A percentile compares a stretch with the other conserved stretches of the same genome.
phyloP scores from a whole-genome alignment of 208 protist species.

The Herpetomonas samuelpessoai region DNA sequence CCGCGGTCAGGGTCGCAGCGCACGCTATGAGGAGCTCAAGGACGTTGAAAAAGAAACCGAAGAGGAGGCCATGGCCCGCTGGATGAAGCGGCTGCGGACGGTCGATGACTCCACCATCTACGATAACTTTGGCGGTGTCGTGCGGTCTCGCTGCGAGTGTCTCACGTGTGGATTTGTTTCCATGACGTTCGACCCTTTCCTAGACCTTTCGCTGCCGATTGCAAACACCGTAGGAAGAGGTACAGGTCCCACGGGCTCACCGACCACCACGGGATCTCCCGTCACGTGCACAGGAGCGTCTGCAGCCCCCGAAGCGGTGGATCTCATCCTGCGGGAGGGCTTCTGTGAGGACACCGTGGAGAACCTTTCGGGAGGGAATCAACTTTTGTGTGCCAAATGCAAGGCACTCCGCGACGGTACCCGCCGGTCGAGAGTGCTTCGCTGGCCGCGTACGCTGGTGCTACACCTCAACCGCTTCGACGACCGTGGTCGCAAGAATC shows the following conservation, averaged over 20 bases:
- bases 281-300: not conserved
- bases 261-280: not conserved
- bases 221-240: no score
- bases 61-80: conserved; percentile 39
- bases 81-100: conserved; percentile 38
- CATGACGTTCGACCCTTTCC: conserved; percentile 69
- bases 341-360: conserved; percentile 55
- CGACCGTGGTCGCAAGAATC: conserved; percentile 55
- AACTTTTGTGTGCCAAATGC: conserved; percentile 63
- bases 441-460: conserved; percentile 70
- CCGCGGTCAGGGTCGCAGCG: conserved; percentile 23
- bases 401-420: conserved; percentile 47
- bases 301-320: conserved; percentile 14
- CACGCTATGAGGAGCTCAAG: conserved; percentile 47
- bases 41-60: conserved; percentile 59
- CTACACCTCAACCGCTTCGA: conserved; percentile 86
- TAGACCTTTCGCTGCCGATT: conserved; percentile 78
- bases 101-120: conserved; percentile 76
- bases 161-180: conserved; percentile 43
- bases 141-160: conserved; percentile 51
- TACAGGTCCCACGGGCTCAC: not conserved
- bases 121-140: conserved; percentile 75
- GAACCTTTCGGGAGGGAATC: conserved; percentile 49
- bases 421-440: conserved; percentile 35
- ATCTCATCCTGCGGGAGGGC: conserved; percentile 42